A percentile compares a stretch with the other conserved stretches of the same genome.
Conservation (phyloP, 148 eudicot genomes). For the Pouteria glomerata region DNA sequence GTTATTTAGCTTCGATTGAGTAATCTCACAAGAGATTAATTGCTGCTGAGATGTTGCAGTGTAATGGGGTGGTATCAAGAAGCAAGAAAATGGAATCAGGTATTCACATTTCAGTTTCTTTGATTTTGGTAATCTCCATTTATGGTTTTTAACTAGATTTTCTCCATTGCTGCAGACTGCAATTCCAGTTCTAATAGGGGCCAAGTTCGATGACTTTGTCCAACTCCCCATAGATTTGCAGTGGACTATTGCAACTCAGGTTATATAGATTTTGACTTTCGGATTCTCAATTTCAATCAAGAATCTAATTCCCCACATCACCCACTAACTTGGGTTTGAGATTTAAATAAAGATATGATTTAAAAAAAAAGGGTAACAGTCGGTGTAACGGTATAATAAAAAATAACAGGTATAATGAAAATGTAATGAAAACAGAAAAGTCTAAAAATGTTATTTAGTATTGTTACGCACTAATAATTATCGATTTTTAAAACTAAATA, state of each 20-base stretch:
- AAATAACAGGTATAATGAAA: too few relatives aligned
- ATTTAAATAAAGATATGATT: too few relatives aligned
- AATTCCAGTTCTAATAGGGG: neutral
- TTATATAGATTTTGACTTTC: too few relatives aligned
- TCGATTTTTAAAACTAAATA: too few relatives aligned
- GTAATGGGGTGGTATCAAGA: conserved; percentile 52
- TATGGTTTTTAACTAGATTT: neutral
- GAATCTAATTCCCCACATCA: too few relatives aligned
- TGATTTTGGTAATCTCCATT: neutral
- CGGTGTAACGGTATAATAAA: too few relatives aligned
- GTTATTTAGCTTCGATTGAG: neutral
- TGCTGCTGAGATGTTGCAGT: conserved; percentile 22
- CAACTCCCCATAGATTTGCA: neutral
- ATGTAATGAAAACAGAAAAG: too few relatives aligned
- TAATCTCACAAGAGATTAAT: neutral
- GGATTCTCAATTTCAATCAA: too few relatives aligned
- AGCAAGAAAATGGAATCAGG: conserved; percentile 78
- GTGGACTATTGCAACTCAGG: neutral
- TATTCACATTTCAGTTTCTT: neutral
- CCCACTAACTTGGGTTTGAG: too few relatives aligned
- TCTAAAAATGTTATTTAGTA: too few relatives aligned
- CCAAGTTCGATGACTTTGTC: neutral
- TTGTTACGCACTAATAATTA: too few relatives aligned
- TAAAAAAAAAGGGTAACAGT: too few relatives aligned
- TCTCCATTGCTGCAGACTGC: neutral